Evolutionary conservation across 2,329 filamentous ascomycete species (phyloP), one percentile per base, ranked within the genome.

Genomic region (Diplodia mutila): DNA sequence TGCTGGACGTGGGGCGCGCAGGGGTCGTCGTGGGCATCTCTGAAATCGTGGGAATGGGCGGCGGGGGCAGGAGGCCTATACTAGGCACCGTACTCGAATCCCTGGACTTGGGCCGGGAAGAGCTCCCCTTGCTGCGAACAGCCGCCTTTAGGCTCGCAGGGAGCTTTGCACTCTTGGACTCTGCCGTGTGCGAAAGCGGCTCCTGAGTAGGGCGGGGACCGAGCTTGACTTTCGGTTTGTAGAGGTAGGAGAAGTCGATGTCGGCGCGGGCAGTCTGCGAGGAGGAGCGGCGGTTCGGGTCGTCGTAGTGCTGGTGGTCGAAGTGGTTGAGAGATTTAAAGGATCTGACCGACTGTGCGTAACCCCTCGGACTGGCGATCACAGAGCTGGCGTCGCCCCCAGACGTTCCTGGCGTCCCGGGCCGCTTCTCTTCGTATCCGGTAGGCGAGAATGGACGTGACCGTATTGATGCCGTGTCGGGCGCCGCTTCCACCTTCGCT

Each of bases 191-290:
- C 54, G 86, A 85, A 55, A 89, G 85, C 29, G 93, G 93, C 12
- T 63, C 57, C 49, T 52, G 49, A 8, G 64, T 57, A 11, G 94
- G 94, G 64, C 95, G 86, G 4, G 95, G 94, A 1, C 90, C 95
- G 52, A 97, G 86, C 79, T 96, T 97, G 67, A 97, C 89, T 77
- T 96, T 97, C 52, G 90, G 90, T 74, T 91, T 93, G 72, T 81
- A 83, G 53, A 81, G 82, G 71, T 85, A 82, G 65, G 83, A 83
- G 69, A 79, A 79, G 66, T 80, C 79, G 16, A 80, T 74, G 66
- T 84, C 80, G 52, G 76, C 71, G 11, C 80, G 76, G 34, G 75
- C 73, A 4, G 80, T 82, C 63, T 80, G 76, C 18, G 80, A 78
- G 12, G 80, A 82, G 75, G 70, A 80, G 70, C 72, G 81, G 42